Percentiles rank a stretch among this genome's conserved stretches.
Evolutionary conservation across 129 eudicot genomes (phyloP).

Genomic region (Logfia minima): DNA sequence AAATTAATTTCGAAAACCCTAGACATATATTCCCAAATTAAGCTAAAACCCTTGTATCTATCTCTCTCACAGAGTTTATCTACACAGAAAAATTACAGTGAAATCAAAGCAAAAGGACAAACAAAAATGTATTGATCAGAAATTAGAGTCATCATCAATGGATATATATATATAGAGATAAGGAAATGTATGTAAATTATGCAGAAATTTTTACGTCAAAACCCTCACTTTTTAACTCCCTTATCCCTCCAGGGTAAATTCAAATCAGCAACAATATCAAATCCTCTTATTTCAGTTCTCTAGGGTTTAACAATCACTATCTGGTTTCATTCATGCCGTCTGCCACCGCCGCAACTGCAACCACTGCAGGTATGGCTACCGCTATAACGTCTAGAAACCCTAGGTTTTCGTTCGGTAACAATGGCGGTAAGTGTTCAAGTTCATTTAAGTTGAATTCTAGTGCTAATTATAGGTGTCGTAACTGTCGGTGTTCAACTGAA

Average conservation of each 20-base stretch:
- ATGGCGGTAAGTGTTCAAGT: background rate
- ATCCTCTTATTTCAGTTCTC: constrained; percentile 20
- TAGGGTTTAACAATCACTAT: constrained; percentile 8
- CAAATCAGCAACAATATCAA: background rate
- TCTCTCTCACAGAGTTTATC: constrained; percentile 5
- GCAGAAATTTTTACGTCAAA: constrained; percentile 64
- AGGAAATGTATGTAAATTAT: constrained; percentile 45
- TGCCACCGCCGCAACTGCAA: constrained; percentile 36
- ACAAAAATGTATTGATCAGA: constrained; percentile 1
- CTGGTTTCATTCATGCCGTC: constrained; percentile 18
- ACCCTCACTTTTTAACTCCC: constrained; percentile 43
- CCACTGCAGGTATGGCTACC: constrained; percentile 29
- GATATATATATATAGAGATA: constrained; percentile 16
- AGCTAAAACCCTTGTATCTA: constrained; percentile 28
- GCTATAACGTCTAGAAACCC: constrained; percentile 26
- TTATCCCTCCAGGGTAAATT: constrained; percentile 54
- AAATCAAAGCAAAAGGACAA: constrained; percentile 18
- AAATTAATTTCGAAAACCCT: constrained; percentile 22
- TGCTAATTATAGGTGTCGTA: constrained; percentile 31
- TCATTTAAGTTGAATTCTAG: constrained; percentile 14
- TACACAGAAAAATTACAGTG: background rate
- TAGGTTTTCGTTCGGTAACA: background rate
- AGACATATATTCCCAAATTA: constrained; percentile 2
- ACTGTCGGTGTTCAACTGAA: constrained; percentile 43
- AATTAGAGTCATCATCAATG: background rate